Conservation (phyloP, 495 filamentous ascomycete genomes). For the Hypoxylon crocopeplum region DNA sequence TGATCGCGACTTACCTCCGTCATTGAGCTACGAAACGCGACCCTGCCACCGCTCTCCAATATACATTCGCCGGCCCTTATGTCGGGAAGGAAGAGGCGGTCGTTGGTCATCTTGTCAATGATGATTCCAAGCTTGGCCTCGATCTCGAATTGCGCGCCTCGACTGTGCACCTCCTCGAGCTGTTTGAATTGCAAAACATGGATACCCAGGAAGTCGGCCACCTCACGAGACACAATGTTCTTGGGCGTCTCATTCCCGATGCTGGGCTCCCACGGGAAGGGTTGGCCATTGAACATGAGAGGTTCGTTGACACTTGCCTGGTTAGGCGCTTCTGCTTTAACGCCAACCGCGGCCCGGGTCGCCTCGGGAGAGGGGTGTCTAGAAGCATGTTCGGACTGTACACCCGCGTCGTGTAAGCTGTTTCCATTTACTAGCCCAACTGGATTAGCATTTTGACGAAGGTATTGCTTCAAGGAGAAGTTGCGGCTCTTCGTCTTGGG, state of each 20-base stretch:
- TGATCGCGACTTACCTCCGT: slow-evolving; percentile 67
- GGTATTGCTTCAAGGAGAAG: slow-evolving; percentile 45
- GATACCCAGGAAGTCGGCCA: slow-evolving; percentile 78
- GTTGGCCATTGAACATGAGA: slow-evolving; percentile 33
- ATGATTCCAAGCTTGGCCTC: slow-evolving; percentile 89
- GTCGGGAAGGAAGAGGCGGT: slow-evolving; percentile 66
- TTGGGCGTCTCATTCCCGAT: slow-evolving; percentile 70
- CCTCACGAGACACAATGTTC: slow-evolving; percentile 68
- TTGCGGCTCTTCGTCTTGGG: slow-evolving; percentile 44
- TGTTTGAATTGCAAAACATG: slow-evolving; percentile 67
- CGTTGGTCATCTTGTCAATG: slow-evolving; percentile 70
- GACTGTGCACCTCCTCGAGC: slow-evolving; percentile 58
- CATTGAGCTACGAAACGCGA: slow-evolving; percentile 82
- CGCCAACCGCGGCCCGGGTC: slow-evolving; percentile 42
- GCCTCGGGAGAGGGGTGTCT: slow-evolving; percentile 58
- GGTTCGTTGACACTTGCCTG: slow-evolving; percentile 13
- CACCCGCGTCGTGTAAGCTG: slow-evolving; percentile 26
- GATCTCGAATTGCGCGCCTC: slow-evolving; percentile 81
- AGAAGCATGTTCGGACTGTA: slow-evolving; percentile 46
- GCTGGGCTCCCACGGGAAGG: slow-evolving; percentile 73
- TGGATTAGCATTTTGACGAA: slow-evolving; percentile 30
- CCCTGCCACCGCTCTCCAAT: slow-evolving; percentile 59
- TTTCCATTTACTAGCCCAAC: slow-evolving; percentile 47
- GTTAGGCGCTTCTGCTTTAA: slow-evolving; percentile 31
- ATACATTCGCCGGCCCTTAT: slow-evolving; percentile 69